Conservation (phyloP, 2,329 filamentous ascomycete genomes). For the Beauveria sp. region DNA sequence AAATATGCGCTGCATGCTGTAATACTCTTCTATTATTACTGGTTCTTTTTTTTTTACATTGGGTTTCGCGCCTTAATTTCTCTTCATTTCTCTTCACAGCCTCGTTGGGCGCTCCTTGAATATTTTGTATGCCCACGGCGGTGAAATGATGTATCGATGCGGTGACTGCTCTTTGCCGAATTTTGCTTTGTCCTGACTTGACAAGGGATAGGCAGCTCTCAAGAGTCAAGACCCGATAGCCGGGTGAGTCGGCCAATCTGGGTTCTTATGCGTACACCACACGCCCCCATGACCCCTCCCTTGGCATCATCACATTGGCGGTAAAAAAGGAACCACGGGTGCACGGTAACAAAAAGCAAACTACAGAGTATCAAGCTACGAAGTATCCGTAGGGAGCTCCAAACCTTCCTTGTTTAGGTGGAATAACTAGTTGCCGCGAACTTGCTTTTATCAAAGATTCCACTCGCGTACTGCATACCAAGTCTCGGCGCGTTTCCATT, state of each 20-base stretch:
- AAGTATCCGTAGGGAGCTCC: background rate
- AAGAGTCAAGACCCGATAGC: background rate
- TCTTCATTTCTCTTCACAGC: background rate
- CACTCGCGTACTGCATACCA: background rate
- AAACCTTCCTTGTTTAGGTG: background rate
- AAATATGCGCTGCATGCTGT: constrained; percentile 1
- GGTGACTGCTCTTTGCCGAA: background rate
- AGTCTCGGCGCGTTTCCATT: background rate
- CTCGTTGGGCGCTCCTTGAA: background rate
- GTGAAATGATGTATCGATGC: background rate
- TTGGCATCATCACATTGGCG: too few species aligned
- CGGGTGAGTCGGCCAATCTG: background rate
- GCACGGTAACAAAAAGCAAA: background rate
- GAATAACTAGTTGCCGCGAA: background rate
- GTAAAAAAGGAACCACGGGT: too few species aligned
- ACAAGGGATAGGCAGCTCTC: background rate
- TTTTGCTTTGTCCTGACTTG: background rate
- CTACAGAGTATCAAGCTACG: too few species aligned
- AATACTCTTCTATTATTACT: background rate
- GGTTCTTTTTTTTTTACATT: background rate
- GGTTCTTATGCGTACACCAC: too few species aligned
- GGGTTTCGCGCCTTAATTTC: background rate
- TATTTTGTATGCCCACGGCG: background rate
- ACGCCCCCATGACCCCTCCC: too few species aligned
- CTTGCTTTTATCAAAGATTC: background rate